phyloP scores from a whole-genome alignment of 768 basidiomycete genomes.

The Tylopilus felleus region DNA sequence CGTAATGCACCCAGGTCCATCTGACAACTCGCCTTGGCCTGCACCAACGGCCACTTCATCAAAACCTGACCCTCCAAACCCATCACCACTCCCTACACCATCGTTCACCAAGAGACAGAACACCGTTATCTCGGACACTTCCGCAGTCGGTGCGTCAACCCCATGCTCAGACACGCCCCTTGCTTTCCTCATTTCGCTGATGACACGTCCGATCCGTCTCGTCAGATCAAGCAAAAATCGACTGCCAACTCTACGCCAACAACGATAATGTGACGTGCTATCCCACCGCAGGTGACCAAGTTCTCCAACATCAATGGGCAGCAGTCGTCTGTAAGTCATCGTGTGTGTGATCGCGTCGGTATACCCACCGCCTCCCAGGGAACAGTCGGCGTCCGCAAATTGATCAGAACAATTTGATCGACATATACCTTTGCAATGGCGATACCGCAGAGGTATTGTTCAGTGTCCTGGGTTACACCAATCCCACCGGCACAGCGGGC shows the following conservation, averaged over 20 bases:
- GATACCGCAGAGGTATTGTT: slow-evolving; percentile 54
- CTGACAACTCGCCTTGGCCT: slow-evolving; percentile 43
- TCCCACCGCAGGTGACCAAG: slow-evolving; percentile 50
- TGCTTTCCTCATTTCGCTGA: slow-evolving; percentile 8
- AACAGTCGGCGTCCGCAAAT: slow-evolving; percentile 69
- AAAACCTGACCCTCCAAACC: slow-evolving; percentile 31
- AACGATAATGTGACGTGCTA: slow-evolving; percentile 79
- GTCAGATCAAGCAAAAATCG: slow-evolving; percentile 37
- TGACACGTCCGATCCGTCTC: slow-evolving; percentile 1
- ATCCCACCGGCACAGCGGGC: slow-evolving; percentile 57
- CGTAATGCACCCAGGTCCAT: slow-evolving; percentile 37
- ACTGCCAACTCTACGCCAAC: slow-evolving; percentile 56
- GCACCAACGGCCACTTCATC: slow-evolving; percentile 36
- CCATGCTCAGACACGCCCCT: slow-evolving; percentile 6
- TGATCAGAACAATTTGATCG: slow-evolving; percentile 58
- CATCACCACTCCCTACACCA: slow-evolving; percentile 17
- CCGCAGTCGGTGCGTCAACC: slow-evolving; percentile 26
- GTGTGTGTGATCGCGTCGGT: slow-evolving; percentile 6
- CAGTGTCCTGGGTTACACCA: slow-evolving; percentile 44
- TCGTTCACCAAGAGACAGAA: slow-evolving; percentile 21
- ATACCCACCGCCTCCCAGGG: slow-evolving; percentile 45
- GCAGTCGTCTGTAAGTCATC: slow-evolving; percentile 72
- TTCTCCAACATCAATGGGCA: slow-evolving; percentile 74
- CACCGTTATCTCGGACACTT: slow-evolving; percentile 24
- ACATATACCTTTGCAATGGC: slow-evolving; percentile 76